These are phyloP conservation scores for Cynara cardunculus DNA, from an alignment of 129 eudicot genomes.

Conservation along the genomic window DNA sequence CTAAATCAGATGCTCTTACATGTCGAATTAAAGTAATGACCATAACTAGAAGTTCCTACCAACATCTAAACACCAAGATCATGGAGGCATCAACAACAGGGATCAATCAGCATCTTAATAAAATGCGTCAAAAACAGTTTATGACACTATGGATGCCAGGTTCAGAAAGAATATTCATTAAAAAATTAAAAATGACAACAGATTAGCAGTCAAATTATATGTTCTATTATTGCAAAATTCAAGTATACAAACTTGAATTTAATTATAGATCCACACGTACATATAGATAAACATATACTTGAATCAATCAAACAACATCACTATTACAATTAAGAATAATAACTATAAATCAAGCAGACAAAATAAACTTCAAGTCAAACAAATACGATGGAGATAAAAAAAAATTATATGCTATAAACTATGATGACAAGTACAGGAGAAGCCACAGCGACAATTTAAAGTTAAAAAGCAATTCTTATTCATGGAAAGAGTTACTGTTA, in stretches of 20 bases:
- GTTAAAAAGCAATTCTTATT: neutral
- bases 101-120: conserved; percentile 11
- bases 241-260: conserved; percentile 1
- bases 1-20: neutral
- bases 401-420: neutral
- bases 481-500: neutral
- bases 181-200: neutral
- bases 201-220: neutral
- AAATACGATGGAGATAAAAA: neutral
- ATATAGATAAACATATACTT: neutral
- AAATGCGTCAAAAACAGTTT: neutral
- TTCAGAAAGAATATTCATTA: neutral
- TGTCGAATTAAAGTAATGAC: neutral
- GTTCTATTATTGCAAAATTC: neutral
- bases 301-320: conserved; percentile 14
- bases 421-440: neutral
- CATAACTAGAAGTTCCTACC: neutral
- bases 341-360: neutral
- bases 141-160: neutral
- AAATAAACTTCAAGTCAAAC: neutral
- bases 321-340: neutral
- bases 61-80: neutral
- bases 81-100: conserved; percentile 2
- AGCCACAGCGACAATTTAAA: neutral
- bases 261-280: conserved; percentile 6